Percentiles rank a stretch among this genome's conserved stretches.
Evolutionary conservation across 164 flowering plant genomes (phyloP).

Genomic region (Kingdonia uniflora): DNA sequence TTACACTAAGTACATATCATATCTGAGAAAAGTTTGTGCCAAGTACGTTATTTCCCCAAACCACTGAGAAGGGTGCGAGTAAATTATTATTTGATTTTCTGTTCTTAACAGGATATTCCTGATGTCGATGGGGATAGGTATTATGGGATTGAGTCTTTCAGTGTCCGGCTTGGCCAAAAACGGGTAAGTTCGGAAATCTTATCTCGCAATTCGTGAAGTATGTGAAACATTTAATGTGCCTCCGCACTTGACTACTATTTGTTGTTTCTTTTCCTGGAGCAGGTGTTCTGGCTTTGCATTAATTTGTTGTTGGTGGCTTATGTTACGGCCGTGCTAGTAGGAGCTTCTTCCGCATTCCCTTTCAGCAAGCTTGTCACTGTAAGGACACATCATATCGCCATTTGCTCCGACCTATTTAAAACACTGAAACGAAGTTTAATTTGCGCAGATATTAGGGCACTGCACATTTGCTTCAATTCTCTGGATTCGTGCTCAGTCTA

Average conservation of each 20-base stretch:
- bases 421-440: not conserved
- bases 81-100: too few species aligned
- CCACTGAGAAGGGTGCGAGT: too few species aligned
- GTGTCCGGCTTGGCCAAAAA: slow-evolving; percentile 35
- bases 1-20: not conserved
- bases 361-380: slow-evolving; percentile 33
- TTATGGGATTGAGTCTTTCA: slow-evolving; percentile 46
- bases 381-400: slow-evolving; percentile 1
- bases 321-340: slow-evolving; percentile 30
- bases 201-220: too few species aligned
- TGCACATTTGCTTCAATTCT: slow-evolving; percentile 24
- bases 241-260: too few species aligned
- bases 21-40: not conserved
- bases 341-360: slow-evolving; percentile 26
- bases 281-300: slow-evolving; percentile 55
- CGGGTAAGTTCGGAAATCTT: slow-evolving; percentile 13
- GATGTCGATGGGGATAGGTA: slow-evolving; percentile 46
- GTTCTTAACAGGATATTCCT: slow-evolving; percentile 46
- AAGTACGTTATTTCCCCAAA: too few species aligned
- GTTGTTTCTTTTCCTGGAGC: not conserved
- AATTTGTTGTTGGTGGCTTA: slow-evolving; percentile 32
- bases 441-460: slow-evolving; percentile 32
- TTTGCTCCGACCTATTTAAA: too few species aligned
- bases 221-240: too few species aligned
- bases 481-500: slow-evolving; percentile 30